Conservation (phyloP, 164 flowering plant genomes). For the Aristolochia californica region DNA sequence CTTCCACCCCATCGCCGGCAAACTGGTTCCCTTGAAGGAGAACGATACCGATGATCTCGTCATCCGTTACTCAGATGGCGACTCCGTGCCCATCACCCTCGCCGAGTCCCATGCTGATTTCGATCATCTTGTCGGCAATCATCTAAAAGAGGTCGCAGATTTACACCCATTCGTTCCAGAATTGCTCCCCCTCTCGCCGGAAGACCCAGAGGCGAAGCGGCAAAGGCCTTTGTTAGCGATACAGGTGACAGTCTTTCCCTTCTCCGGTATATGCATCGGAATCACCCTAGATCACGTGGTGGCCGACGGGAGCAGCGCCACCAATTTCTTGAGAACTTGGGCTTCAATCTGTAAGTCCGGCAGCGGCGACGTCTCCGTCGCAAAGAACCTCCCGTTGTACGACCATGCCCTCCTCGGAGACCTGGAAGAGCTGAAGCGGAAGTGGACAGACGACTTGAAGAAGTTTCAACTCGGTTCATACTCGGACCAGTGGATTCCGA, state of each 20-base stretch:
- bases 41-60: conserved; percentile 8
- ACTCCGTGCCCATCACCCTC: conserved; percentile 19
- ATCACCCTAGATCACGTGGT: conserved; percentile 6
- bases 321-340: conserved; percentile 14
- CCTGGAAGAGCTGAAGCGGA: background rate
- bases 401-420: conserved; percentile 1
- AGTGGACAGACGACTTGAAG: background rate
- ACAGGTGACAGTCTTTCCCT: conserved; percentile 15
- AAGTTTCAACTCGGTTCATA: too few species aligned
- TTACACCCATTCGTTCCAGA: conserved; percentile 1
- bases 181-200: background rate
- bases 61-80: conserved; percentile 21
- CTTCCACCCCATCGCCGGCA: conserved; percentile 29
- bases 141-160: background rate
- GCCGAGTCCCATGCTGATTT: conserved; percentile 12
- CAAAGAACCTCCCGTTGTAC: background rate
- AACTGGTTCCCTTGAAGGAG: conserved; percentile 12
- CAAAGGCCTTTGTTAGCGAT: conserved; percentile 5
- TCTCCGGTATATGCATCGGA: conserved; percentile 13
- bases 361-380: background rate
- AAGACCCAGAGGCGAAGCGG: background rate
- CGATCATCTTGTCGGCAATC: background rate
- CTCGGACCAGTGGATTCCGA: background rate
- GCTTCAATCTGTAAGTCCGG: conserved; percentile 7
- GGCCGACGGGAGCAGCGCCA: conserved; percentile 5